Base-by-base conservation (phyloP, 169 alveolate species). In the Cryptosporidium sp. region DNA sequence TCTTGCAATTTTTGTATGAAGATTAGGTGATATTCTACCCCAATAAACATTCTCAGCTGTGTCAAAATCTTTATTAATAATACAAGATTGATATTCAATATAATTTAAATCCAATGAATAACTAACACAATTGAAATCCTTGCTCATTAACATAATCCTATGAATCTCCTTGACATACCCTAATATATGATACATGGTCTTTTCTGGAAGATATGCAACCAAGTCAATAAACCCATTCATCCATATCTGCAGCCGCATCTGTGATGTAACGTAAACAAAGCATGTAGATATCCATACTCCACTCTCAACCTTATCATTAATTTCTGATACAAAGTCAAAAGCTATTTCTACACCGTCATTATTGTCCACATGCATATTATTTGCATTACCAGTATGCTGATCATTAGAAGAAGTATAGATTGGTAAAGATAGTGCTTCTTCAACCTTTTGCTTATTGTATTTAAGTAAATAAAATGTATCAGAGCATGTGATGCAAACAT, bases 291-390 rank as follows among this genome's bases (percentile, higher is more conserved):
- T 94, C 97, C 97, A 95, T 7, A 91, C 86, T 31, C 95, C 97
- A 74, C 97, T 95, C 51, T 91, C 94, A 3, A 95, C 61, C 50
- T 69, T 59, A 51, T 74, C 97, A 75, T 92, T 85, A 21, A 94
- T 92, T 69, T 96, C 98, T 33, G 93, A 94, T 12, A 89, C 59
- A 50, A 94, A 93, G 31, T 95, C 96, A 91, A 96, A 96, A 9
- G 97, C 97, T n/a, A 94, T 97, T 61, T 94, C 96, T 41, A 93
- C 87, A 45, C 97, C 98, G 59, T 95, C 98, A 31, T 93, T 94
- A 18, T 84, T 92, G 26, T 86, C 92, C 58, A 67, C 26, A 14
- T 37, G 51, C 43, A 26, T 14, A 48, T 48, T 48, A 41, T 41
- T 41, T 12, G 12, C 9, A 16, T 9, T 26, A 14, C 80, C 92